phyloP scores from a whole-genome alignment of 1,284 basidiomycete species.

The Boletus semigastroideus region DNA sequence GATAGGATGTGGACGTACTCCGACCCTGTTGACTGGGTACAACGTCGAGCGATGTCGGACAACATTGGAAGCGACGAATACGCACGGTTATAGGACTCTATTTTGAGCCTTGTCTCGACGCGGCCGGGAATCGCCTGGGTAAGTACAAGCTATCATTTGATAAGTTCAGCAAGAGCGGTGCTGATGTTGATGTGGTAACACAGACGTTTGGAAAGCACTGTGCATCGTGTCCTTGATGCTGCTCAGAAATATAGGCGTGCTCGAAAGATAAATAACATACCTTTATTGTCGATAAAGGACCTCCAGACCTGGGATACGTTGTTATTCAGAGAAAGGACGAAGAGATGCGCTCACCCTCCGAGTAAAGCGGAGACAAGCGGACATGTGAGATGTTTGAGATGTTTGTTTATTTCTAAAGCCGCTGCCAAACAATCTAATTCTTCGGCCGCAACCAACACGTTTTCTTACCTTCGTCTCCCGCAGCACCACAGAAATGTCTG shows the following conservation, averaged over 20 bases:
- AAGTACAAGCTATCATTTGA: slow-evolving; percentile 54
- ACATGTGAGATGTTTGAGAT: slow-evolving; percentile 38
- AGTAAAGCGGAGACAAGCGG: slow-evolving; percentile 68
- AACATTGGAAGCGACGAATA: slow-evolving; percentile 1
- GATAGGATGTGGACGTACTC: slow-evolving; percentile 45
- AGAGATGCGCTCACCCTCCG: slow-evolving; percentile 43
- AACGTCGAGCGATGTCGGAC: not conserved
- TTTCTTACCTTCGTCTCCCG: not conserved
- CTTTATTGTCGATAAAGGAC: slow-evolving; percentile 74
- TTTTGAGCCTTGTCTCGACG: slow-evolving; percentile 65
- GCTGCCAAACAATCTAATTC: slow-evolving; percentile 25
- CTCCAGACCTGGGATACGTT: slow-evolving; percentile 67
- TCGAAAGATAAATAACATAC: slow-evolving; percentile 33
- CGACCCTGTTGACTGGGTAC: slow-evolving; percentile 67
- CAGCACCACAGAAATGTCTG: slow-evolving; percentile 31
- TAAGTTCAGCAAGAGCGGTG: not conserved
- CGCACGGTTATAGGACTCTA: slow-evolving; percentile 72
- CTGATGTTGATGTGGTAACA: no score
- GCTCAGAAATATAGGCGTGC: slow-evolving; percentile 1
- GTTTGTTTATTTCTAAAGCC: slow-evolving; percentile 34
- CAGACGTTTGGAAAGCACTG: slow-evolving; percentile 76
- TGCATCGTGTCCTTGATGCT: slow-evolving; percentile 64
- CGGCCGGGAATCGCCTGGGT: slow-evolving; percentile 61
- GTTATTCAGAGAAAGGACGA: not conserved
- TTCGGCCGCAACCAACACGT: not conserved